Base-by-base conservation (phyloP, 2,329 filamentous ascomycete genomes). In the Cladophialophora psammophila region DNA sequence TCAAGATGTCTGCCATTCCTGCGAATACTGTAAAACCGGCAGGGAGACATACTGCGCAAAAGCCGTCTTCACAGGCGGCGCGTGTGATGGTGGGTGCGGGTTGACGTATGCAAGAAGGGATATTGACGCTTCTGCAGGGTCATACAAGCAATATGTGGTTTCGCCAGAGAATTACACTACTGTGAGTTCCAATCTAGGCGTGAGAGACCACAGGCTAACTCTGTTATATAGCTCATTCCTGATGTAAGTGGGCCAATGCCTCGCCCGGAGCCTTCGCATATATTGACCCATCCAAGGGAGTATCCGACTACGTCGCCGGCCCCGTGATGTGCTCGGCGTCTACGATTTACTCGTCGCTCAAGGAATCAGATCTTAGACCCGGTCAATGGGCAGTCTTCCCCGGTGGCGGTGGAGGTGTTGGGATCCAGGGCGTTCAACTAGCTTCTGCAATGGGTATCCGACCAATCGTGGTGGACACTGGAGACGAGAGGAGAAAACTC, bases 271-370 rank as follows among this genome's bases (percentile, higher is more conserved):
- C 13, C 42, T 42, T 31, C n/a, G 2, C 34, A 9, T 31, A 35
- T 45, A 35, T 48, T 50, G 50, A 56, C 81, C 80, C 0, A 80
- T 31, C 87, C 87, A 64, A 87, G 38, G 84, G 82, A 0, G 81
- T 88, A 0, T 75, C 78, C 0, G 85, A 87, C 67, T 82, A 84
- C 67, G 71, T 86, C n/a, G 86, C 86, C 2, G 87, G 82, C 0
- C 87, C 86, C 0, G 83, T 88, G 65, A 87, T 88, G 85, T 89
- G 87, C 76, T 82, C 79, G 52, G 85, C 84, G 0, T 83, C 81
- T 6, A 88, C 87, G 1, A 85, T 88, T 67, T 86, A 88, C 74
- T 81, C 84, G 2, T 84, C 85, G 1, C 77, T 89, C 58, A 79
- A 83, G 12, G 83, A 86, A 48, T 84, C 83, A 0, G 79, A 78